Evolutionary conservation across 306 rosid genomes (phyloP), one percentile per base, ranked within the genome.

Genomic region (Cicer bijugum): DNA sequence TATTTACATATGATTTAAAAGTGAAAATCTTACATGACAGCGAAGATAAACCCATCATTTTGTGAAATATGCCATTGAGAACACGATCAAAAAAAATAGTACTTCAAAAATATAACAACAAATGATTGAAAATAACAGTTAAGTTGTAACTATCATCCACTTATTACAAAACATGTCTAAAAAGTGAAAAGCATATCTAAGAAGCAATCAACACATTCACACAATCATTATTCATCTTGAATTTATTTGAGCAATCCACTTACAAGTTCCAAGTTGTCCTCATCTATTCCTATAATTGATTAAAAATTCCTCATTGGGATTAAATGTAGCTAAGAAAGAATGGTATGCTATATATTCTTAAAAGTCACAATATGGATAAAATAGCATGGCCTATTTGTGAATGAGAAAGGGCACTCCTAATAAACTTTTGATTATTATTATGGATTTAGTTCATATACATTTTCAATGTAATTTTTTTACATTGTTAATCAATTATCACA

Each of bases 331-430:
- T 69, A 8, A 35, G 20, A 76, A 55, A 6, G 12, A 52, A 66
- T 16, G 52, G 61, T 6, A 23, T 38, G 59, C 16, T 44, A 45
- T 28, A 12, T 67, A 10, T 50, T 57, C 70, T 65, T 65, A 58
- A 71, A 76, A 20, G n/a, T 46, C 60, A 82, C 39, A 42, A 67
- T 8, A 48, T 42, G 16, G 68, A 82, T 72, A 56, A 58, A 67
- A 59, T 67, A 47, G 79, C 2, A 77, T 60, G 47, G 38, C 72
- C 40, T 40, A 23, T 77, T 51, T 6, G 2, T 42, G 61, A 77
- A 48, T 17, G 63, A 67, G 75, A 68, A 79, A 73, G 55, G 8
- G 9, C 33, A 28, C 45, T 67, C 6, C 12, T 72, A 16, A 43
- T 28, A 28, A 28, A 28, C 10, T 48, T 53, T 9, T 55, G 43